Percentiles rank a stretch among this genome's conserved stretches.
These are phyloP conservation scores for Citrus medica DNA, from an alignment of 345 rosid species.

Conservation along the genomic window DNA sequence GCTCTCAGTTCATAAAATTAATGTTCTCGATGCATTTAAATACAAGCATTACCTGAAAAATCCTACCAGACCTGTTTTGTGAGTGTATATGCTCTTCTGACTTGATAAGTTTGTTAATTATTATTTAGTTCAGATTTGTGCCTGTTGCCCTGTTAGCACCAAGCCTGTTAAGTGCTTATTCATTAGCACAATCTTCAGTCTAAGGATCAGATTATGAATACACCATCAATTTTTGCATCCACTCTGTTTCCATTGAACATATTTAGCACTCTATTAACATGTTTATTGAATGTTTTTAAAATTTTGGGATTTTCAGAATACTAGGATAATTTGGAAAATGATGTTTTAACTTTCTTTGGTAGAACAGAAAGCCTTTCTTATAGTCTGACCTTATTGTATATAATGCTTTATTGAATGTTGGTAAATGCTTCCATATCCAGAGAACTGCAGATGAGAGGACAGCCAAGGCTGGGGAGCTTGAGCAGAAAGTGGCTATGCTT, in stretches of 20 bases:
- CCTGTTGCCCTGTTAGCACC: neutral
- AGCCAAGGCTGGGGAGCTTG: conserved; percentile 79
- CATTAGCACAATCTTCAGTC: neutral
- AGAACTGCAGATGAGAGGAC: conserved; percentile 93
- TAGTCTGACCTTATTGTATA: neutral
- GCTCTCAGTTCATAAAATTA: neutral
- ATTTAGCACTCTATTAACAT: neutral
- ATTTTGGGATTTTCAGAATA: neutral
- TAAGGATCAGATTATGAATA: neutral
- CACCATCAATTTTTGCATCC: neutral
- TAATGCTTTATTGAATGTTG: neutral
- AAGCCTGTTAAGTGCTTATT: neutral
- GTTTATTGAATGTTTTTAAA: neutral
- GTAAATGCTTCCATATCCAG: conserved; percentile 30
- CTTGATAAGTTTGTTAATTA: neutral
- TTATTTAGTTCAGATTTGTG: neutral
- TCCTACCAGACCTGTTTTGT: neutral
- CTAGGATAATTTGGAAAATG: neutral
- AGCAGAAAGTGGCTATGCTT: conserved; percentile 87
- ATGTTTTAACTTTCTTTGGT: conserved; percentile 5
- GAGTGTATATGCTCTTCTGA: neutral
- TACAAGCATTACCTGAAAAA: neutral
- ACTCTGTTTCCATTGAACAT: neutral
- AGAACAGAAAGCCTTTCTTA: neutral
- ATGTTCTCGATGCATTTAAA: neutral